phyloP scores from a whole-genome alignment of 2,329 filamentous ascomycete genomes.

The Ophiostoma pallidulum region DNA sequence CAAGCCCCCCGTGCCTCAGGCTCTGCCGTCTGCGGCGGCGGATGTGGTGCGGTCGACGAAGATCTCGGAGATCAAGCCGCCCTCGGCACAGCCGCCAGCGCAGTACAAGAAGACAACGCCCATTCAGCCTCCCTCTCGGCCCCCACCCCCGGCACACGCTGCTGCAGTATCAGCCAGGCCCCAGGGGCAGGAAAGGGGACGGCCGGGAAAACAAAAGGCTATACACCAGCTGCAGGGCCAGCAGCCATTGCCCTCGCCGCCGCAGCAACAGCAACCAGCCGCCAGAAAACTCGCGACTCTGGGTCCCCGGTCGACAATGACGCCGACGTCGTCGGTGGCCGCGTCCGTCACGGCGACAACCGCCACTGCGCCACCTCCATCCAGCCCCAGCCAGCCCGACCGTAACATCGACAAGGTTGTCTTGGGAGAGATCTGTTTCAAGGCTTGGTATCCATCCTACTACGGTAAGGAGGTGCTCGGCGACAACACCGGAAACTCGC shows the following conservation, averaged over 20 bases:
- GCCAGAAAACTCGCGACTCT: background rate
- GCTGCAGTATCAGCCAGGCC: background rate
- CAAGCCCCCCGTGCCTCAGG: background rate
- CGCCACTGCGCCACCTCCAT: conserved; percentile 18
- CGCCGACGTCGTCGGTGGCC: conserved; percentile 19
- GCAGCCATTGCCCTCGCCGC: background rate
- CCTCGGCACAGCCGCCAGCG: background rate
- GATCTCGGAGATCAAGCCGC: conserved; percentile 11
- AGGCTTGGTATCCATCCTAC: conserved; percentile 87
- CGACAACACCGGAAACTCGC: conserved; percentile 29
- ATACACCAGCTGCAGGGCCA: conserved; percentile 1
- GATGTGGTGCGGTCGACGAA: conserved; percentile 1
- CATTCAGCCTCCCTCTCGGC: conserved; percentile 3
- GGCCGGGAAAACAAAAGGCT: conserved; percentile 21
- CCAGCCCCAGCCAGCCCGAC: conserved; percentile 36
- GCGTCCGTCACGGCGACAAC: background rate
- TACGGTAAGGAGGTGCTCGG: conserved; percentile 65
- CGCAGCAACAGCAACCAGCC: background rate
- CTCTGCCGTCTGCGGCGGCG: background rate
- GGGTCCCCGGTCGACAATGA: conserved; percentile 29
- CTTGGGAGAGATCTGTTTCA: conserved; percentile 73
- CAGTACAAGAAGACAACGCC: conserved; percentile 1
- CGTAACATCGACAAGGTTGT: conserved; percentile 83
- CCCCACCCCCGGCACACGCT: background rate
- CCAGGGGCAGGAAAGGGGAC: background rate